A percentile compares a stretch with the other conserved stretches of the same genome.
Conservation (phyloP, 225 moss, liverwort and hornwort species). For the Ulota crispa region DNA sequence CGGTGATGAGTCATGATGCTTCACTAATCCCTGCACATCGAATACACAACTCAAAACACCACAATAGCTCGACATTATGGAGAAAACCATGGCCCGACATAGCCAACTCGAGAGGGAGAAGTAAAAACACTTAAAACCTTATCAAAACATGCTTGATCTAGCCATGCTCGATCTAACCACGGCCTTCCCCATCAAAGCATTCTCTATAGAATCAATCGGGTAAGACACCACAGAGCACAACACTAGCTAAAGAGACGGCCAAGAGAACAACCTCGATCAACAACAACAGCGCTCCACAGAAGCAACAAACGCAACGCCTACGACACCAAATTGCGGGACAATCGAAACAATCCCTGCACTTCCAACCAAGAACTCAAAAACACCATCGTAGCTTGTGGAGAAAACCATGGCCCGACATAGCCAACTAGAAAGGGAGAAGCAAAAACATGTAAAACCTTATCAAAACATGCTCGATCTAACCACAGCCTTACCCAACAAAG, state of each 20-base stretch:
- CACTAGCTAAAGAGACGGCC: neutral
- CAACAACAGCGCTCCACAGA: neutral
- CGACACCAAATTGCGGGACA: neutral
- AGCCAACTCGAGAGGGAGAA: neutral
- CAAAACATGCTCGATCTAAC: neutral
- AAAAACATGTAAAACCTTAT: neutral
- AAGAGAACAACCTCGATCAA: neutral
- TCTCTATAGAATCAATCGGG: neutral
- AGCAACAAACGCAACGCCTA: neutral
- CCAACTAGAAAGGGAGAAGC: neutral
- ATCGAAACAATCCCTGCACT: slow-evolving; percentile 17
- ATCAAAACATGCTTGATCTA: neutral
- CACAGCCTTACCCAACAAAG: neutral
- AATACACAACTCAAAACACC: neutral
- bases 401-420: neutral
- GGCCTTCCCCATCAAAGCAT: neutral
- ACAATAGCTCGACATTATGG: neutral
- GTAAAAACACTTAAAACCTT: neutral
- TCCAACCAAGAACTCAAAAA: neutral
- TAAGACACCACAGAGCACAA: neutral
- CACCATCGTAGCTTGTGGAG: neutral
- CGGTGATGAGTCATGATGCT: slow-evolving; percentile 31
- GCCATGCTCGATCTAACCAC: neutral
- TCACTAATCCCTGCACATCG: slow-evolving; percentile 15
- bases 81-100: neutral